Base-by-base conservation (phyloP, 169 alveolate species). In the Plasmodium adleri region DNA sequence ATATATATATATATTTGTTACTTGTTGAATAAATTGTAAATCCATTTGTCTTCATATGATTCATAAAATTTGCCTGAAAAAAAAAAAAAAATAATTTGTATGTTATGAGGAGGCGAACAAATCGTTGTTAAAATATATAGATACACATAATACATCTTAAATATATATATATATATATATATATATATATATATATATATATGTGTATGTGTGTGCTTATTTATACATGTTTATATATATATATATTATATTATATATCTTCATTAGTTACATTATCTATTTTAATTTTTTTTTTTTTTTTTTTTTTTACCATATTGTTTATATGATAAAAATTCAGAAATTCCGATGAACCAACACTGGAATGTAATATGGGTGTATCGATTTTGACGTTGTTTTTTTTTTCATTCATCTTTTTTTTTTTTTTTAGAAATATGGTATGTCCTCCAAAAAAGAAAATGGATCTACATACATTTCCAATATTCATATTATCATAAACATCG, bases 361-460 rank as follows among this genome's bases (percentile, higher is more conserved):
- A 45, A 76, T 76, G 88, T 17, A 76, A 68, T 6, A 76, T 68
- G 26, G 88, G 88, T 10, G 88, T 76, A 43, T 76, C 76, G 7
- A 76, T 76, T 70, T 76, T 76, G 10, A 76, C 52, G 22, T 13
- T 22, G 43, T 63, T 56, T 76, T 49, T 24, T 17, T 22, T 20
- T 64, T 64, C 88, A 1, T 49, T 50, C 49, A 32, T 24, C 50
- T 64, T 62, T 63, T 50, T 76, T 64, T 76, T 76, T 39, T 66
- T 63, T 45, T 76, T 76, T 64, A 76, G 62, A 76, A 76, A 76
- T 76, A 76, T 76, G 4, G 70, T 22, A 13, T 76, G 47, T 1
- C 88, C 88, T 45, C 88, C 88, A 68, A 76, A 76, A 43, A 76
- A 76, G 74, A 76, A 63, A 76, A 76, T 20, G 1, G 74, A 76